Base-by-base conservation (phyloP, 495 filamentous ascomycete species). In the Talaromyces liani region DNA sequence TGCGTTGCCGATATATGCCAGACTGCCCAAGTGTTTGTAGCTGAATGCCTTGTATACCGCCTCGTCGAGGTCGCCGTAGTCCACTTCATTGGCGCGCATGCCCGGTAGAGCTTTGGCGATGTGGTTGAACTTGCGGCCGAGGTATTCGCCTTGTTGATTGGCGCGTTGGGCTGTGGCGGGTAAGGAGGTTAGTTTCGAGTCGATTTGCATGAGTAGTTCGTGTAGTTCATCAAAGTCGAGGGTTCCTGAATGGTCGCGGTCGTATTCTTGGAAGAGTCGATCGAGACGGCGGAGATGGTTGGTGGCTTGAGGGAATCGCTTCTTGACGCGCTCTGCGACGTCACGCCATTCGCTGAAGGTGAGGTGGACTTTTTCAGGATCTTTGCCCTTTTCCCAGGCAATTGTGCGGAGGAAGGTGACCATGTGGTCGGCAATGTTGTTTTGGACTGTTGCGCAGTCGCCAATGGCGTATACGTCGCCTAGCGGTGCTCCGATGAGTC, bases 401-500 rank as follows among this genome's bases (percentile, higher is more conserved):
- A 96, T 82, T 4, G 86, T 92, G 63, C 92, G 92, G 7, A 98
- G 80, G 77, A 98, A 98, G 16, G 84, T 84, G 56, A 96, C 80
- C 65, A 98, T 86, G 78, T 97, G 87, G 65, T 90, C 88, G 24
- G 91, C 89, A 6, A 96, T 77, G 70, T 98, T 98, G 79, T 98
- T 98, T 69, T 98, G 95, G 0, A 98, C 95, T 0, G 94, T 98
- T 12, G 89, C 79, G 77, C 94, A 97, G 74, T 99, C 95, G n/a
- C 95, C 95, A 60, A 99, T 91, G 56, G 91, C 91, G 72, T 99
- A 99, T 33, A 99, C 91, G 68, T 97, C 94, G 45, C 95, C 94
- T 0, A 98, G 79, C 0, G 94, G 95, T 0, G 95, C 88, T 39
- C 95, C 95, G 67, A 89, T 91, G 0, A 99, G 78, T 47, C 95